These are phyloP conservation scores for Cystofilobasidium ferigula DNA, from an alignment of 768 basidiomycete genomes.

Conservation along the genomic window DNA sequence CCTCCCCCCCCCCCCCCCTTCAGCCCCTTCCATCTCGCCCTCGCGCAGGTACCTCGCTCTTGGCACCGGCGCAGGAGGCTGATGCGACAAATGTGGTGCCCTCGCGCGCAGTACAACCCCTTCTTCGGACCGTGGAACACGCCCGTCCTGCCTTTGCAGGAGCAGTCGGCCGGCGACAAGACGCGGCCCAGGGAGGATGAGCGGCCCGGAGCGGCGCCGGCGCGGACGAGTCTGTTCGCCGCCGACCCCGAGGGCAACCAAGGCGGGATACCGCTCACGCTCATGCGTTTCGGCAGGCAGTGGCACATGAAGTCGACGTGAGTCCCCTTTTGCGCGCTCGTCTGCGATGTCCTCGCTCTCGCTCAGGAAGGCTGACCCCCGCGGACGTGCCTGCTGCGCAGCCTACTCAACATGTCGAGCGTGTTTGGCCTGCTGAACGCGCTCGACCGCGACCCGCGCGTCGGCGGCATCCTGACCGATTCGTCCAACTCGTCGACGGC, in stretches of 20 bases:
- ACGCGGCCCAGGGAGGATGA: not conserved
- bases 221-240: not conserved
- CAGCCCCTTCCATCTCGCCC: too few species aligned
- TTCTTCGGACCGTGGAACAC: slow-evolving; percentile 17
- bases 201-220: too few species aligned
- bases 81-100: too few species aligned
- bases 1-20: not conserved
- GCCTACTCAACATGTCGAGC: not conserved
- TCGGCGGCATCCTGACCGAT: slow-evolving; percentile 8
- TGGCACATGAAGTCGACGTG: slow-evolving; percentile 11
- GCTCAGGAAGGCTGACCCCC: too few species aligned
- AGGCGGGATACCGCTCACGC: not conserved
- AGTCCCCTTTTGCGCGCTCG: too few species aligned
- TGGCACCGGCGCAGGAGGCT: too few species aligned
- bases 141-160: not conserved
- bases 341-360: not conserved
- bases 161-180: not conserved
- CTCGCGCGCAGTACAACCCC: slow-evolving; percentile 8
- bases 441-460: slow-evolving; percentile 14
- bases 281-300: not conserved
- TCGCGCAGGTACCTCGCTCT: too few species aligned
- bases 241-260: not conserved
- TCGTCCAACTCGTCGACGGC: slow-evolving; percentile 12
- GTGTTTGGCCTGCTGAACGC: slow-evolving; percentile 13
- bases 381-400: not conserved